These are phyloP conservation scores for Zopfia rhizophila DNA, from an alignment of 2,329 filamentous ascomycete species.

Conservation along the genomic window DNA sequence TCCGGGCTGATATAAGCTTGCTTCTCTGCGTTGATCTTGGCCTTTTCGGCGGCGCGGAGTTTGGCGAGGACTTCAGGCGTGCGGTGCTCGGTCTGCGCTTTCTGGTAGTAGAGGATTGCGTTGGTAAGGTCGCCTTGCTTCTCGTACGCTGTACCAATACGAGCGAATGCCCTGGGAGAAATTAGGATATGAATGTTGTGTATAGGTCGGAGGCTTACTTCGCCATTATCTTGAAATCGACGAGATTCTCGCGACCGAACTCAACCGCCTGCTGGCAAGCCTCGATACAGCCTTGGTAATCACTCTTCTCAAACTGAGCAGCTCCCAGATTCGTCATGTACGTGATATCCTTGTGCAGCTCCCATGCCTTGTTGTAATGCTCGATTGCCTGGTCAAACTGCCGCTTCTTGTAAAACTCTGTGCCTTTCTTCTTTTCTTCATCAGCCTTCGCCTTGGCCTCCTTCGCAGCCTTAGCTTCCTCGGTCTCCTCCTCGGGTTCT, in stretches of 20 bases:
- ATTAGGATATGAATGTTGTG: constrained; percentile 15
- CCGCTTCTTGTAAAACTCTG: constrained; percentile 97
- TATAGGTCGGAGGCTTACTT: constrained; percentile 66
- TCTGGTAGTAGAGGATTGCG: constrained; percentile 91
- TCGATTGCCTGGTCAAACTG: constrained; percentile 94
- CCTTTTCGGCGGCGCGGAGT: constrained; percentile 89
- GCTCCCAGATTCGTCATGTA: constrained; percentile 97
- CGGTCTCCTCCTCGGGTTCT: constrained; percentile 76
- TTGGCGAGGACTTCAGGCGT: constrained; percentile 94
- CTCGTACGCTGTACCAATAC: constrained; percentile 94
- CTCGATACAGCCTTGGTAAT: constrained; percentile 88
- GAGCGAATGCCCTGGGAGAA: constrained; percentile 77
- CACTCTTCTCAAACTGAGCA: constrained; percentile 95
- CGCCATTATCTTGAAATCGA: constrained; percentile 98
- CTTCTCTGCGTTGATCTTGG: constrained; percentile 78
- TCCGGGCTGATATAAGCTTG: constrained; percentile 86
- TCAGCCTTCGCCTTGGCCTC: constrained; percentile 94
- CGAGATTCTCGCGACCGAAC: constrained; percentile 87
- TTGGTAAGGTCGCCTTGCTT: constrained; percentile 81
- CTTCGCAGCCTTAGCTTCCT: constrained; percentile 84
- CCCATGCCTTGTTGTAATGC: constrained; percentile 96
- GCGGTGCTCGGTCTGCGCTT: constrained; percentile 94
- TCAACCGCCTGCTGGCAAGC: constrained; percentile 88
- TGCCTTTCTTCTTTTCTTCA: constrained; percentile 92
- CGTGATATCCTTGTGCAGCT: constrained; percentile 92